These are phyloP conservation scores for Cyclotella kingstonii DNA, from an alignment of 108 stramenopile species.

Conservation along the genomic window DNA sequence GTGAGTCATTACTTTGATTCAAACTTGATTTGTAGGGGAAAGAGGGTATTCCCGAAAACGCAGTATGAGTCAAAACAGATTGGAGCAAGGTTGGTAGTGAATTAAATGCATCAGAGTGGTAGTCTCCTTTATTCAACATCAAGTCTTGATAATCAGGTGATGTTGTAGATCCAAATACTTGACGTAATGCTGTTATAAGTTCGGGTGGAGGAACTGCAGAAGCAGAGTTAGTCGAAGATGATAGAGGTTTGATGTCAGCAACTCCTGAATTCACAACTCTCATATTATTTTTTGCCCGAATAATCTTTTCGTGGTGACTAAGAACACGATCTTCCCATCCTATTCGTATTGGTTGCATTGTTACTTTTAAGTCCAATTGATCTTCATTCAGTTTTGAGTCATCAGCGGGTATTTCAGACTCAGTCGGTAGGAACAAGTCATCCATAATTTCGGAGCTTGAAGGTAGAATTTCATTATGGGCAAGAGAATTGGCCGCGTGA, in stretches of 20 bases:
- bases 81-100: constrained; percentile 21
- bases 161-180: constrained; percentile 32
- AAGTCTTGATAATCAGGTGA: constrained; percentile 15
- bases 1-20: background rate
- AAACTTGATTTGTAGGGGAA: background rate
- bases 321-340: constrained; percentile 45
- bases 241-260: constrained; percentile 4
- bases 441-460: background rate
- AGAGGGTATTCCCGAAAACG: constrained; percentile 3
- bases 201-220: constrained; percentile 49
- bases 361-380: background rate
- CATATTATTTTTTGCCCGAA: constrained; percentile 32
- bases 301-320: constrained; percentile 66
- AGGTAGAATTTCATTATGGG: background rate
- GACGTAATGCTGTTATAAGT: constrained; percentile 58
- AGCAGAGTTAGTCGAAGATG: constrained; percentile 5
- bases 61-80: constrained; percentile 15
- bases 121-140: background rate
- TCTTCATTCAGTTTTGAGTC: background rate
- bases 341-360: background rate
- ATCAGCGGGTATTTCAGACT: background rate
- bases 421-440: too few species aligned
- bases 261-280: background rate
- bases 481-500: constrained; percentile 5
- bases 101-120: background rate